Evolutionary conservation across 2,329 filamentous ascomycete genomes (phyloP).

Genomic region (Cordyceps militaris): DNA sequence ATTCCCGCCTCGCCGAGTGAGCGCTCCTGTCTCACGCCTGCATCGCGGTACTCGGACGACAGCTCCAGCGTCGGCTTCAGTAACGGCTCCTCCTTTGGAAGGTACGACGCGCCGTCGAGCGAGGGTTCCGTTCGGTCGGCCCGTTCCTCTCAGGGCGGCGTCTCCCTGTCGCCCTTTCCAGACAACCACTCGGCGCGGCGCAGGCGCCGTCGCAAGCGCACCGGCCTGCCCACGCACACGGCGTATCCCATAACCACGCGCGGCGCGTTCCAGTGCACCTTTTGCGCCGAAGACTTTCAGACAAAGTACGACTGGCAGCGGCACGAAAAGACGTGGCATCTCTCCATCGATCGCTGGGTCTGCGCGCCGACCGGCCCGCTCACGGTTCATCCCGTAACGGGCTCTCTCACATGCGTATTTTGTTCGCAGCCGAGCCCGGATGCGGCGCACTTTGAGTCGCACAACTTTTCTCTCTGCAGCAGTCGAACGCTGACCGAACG

Average conservation of each 20-base stretch:
- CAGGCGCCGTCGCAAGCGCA: conserved; percentile 2
- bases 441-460: conserved; percentile 48
- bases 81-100: conserved; percentile 3
- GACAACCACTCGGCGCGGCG: not conserved
- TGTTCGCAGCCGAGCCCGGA: conserved; percentile 49
- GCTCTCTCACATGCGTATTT: conserved; percentile 50
- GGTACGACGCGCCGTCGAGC: conserved; percentile 5
- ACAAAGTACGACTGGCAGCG: conserved; percentile 65
- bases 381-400: conserved; percentile 51
- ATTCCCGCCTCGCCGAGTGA: conserved; percentile 11
- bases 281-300: conserved; percentile 61
- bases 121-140: not conserved
- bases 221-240: not conserved
- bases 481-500: conserved; percentile 56
- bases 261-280: conserved; percentile 54
- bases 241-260: conserved; percentile 18
- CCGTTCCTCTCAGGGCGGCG: not conserved
- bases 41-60: conserved; percentile 5
- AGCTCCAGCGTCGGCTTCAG: conserved; percentile 8
- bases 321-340: conserved; percentile 61
- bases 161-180: conserved; percentile 1
- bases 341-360: conserved; percentile 60
- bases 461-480: conserved; percentile 58
- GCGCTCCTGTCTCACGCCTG: not conserved
- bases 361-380: conserved; percentile 53